A percentile compares a stretch with the other conserved stretches of the same genome.
Conservation (phyloP, 164 flowering plant genomes). For the Berberis vulgaris region DNA sequence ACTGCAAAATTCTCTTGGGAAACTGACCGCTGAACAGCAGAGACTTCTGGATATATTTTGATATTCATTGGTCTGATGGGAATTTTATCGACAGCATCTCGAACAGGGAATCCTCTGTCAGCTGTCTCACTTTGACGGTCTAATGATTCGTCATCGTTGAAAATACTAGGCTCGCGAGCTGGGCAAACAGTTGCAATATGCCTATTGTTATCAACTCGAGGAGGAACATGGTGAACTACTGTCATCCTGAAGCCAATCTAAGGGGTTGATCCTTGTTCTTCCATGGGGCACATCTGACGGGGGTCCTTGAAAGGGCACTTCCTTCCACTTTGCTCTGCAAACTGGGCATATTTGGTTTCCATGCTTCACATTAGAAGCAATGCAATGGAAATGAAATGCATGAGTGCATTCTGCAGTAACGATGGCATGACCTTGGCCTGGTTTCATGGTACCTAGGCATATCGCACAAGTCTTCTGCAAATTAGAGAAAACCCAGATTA, state of each 20-base stretch:
- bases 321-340: conserved; percentile 95
- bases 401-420: conserved; percentile 97
- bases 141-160: conserved; percentile 66
- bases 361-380: conserved; percentile 83
- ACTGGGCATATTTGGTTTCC: conserved; percentile 87
- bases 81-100: conserved; percentile 9
- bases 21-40: conserved; percentile 46
- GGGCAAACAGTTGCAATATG: conserved; percentile 33
- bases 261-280: conserved; percentile 34
- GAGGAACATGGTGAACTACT: conserved; percentile 34
- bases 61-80: conserved; percentile 37
- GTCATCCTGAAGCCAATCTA: conserved; percentile 44
- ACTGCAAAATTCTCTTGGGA: conserved; percentile 47
- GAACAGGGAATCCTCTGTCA: conserved; percentile 10
- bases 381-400: conserved; percentile 88
- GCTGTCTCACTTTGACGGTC: conserved; percentile 20
- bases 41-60: conserved; percentile 58
- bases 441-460: conserved; percentile 69
- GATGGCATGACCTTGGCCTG: conserved; percentile 85
- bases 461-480: conserved; percentile 84
- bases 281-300: conserved; percentile 23
- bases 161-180: conserved; percentile 52
- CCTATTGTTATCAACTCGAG: conserved; percentile 30
- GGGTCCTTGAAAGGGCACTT: conserved; percentile 65
- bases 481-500: not conserved